Conservation (phyloP, 1,139 yeast species). For the Diutina scorzettiae region DNA sequence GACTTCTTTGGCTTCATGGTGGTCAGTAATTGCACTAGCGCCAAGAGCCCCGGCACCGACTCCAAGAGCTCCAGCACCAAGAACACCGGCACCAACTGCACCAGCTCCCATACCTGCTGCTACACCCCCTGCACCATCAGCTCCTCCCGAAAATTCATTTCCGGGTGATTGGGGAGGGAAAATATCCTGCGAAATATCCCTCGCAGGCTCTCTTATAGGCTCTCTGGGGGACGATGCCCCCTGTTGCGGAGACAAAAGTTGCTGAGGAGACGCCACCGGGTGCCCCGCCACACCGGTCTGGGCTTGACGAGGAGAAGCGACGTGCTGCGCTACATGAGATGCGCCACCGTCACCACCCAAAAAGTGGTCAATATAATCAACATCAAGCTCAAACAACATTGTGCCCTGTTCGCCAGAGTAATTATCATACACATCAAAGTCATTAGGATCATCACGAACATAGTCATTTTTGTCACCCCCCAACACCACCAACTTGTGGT, state of each 20-base stretch:
- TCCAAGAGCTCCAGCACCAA: constrained; percentile 9
- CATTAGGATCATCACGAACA: constrained; percentile 23
- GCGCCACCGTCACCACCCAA: constrained; percentile 9
- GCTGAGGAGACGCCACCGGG: no score
- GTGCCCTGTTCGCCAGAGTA: constrained; percentile 41
- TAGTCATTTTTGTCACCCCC: constrained; percentile 82
- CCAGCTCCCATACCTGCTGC: constrained; percentile 7
- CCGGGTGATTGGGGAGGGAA: no score
- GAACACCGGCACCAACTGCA: constrained; percentile 10
- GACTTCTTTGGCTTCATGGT: background rate
- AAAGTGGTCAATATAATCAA: constrained; percentile 24
- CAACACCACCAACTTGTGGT: constrained; percentile 67
- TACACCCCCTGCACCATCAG: background rate
- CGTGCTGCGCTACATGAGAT: no score
- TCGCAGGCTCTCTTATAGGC: no score
- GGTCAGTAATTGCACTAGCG: background rate
- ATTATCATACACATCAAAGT: constrained; percentile 37
- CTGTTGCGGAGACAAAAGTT: no score
- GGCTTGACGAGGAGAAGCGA: no score
- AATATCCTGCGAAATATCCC: no score
- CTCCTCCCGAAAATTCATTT: no score
- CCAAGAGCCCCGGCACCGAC: no score
- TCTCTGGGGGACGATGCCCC: no score
- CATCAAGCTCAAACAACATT: constrained; percentile 52
- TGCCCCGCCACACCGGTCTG: no score